These are phyloP conservation scores for Panus rudis DNA, from an alignment of 768 basidiomycete species.

Conservation along the genomic window DNA sequence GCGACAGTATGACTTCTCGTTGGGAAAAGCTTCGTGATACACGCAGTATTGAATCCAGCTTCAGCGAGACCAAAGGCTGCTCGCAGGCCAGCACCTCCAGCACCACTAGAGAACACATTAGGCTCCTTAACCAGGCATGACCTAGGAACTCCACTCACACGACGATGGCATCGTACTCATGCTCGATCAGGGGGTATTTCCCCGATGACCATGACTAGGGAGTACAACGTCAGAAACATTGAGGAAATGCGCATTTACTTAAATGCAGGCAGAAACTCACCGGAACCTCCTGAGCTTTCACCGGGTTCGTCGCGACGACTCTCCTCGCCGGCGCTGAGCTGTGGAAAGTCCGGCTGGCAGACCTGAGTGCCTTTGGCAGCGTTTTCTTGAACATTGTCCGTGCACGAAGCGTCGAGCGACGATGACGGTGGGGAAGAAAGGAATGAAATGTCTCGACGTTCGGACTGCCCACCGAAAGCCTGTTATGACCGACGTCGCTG, in stretches of 20 bases:
- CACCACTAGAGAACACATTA: conserved; percentile 52
- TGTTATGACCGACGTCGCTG: background rate
- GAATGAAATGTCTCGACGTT: background rate
- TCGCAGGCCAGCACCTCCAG: conserved; percentile 95
- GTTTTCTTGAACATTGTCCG: conserved; percentile 57
- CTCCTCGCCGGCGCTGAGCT: conserved; percentile 51
- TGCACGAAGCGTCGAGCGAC: conserved; percentile 11
- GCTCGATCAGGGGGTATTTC: conserved; percentile 95
- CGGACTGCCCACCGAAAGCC: background rate
- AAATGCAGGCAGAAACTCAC: conserved; percentile 33
- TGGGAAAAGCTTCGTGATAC: conserved; percentile 98
- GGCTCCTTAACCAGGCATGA: background rate
- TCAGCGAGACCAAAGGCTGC: conserved; percentile 98
- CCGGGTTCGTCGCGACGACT: conserved; percentile 65
- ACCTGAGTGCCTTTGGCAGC: conserved; percentile 45
- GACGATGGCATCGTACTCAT: conserved; percentile 98
- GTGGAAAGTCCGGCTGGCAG: conserved; percentile 55
- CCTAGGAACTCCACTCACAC: conserved; percentile 54
- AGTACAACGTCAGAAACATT: conserved; percentile 7
- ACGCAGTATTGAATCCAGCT: conserved; percentile 97
- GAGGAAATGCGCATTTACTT: too few species aligned
- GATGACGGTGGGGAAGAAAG: conserved; percentile 4
- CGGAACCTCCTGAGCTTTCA: conserved; percentile 78
- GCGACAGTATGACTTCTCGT: conserved; percentile 98
- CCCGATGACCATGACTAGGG: conserved; percentile 69